Percentiles rank a stretch among this genome's conserved stretches.
Conservation (phyloP, 106 monocot species). For the Hemerocallis citrina region DNA sequence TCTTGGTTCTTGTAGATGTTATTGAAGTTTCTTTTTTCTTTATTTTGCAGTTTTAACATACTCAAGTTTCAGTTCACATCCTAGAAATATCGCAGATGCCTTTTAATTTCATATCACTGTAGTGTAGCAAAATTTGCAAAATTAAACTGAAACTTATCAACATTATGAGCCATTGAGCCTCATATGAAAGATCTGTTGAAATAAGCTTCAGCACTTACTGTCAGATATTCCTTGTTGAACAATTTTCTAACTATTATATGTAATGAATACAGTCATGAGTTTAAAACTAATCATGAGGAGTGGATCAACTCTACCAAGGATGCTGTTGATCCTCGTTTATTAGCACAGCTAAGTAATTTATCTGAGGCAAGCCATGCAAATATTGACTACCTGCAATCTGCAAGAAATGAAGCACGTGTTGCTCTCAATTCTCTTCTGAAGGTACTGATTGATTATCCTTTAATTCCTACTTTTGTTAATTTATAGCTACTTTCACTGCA, state of each 20-base stretch:
- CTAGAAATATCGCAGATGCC: too few relatives aligned
- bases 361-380: constrained; percentile 10
- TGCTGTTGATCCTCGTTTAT: constrained; percentile 37
- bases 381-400: constrained; percentile 38
- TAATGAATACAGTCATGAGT: constrained; percentile 57
- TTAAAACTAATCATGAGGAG: constrained; percentile 46
- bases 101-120: too few relatives aligned
- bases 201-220: not conserved
- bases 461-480: not conserved
- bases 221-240: not conserved
- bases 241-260: not conserved
- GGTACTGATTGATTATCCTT: constrained; percentile 24
- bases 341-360: constrained; percentile 11
- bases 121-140: too few relatives aligned
- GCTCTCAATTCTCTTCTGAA: constrained; percentile 80
- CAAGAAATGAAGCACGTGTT: constrained; percentile 49
- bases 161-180: too few relatives aligned
- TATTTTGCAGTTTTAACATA: too few relatives aligned
- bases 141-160: too few relatives aligned
- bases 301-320: constrained; percentile 63
- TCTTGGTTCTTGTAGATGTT: too few relatives aligned
- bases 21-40: too few relatives aligned
- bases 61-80: too few relatives aligned
- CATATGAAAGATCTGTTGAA: too few relatives aligned
- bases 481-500: too few relatives aligned